Evolutionary conservation across 768 basidiomycete genomes (phyloP).

Genomic region (Auriscalpium microsporum): DNA sequence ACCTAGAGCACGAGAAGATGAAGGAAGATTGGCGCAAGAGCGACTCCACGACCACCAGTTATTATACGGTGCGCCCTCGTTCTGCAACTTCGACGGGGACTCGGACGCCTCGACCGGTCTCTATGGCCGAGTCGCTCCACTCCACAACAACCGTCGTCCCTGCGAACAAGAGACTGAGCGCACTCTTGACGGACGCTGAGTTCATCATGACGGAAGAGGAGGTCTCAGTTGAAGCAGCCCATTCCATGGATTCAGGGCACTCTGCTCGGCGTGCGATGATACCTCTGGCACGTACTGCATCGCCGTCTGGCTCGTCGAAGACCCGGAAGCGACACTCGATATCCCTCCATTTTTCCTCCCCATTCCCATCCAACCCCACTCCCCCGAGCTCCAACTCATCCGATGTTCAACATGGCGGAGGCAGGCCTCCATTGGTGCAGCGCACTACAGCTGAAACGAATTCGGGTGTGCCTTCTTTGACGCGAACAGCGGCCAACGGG

Average conservation of each 20-base stretch:
- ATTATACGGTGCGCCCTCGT: constrained; percentile 57
- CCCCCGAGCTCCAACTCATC: not conserved
- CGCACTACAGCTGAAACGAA: constrained; percentile 10
- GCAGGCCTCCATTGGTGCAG: not conserved
- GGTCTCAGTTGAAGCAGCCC: constrained; percentile 26
- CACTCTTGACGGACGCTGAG: constrained; percentile 58
- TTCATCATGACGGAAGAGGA: constrained; percentile 56
- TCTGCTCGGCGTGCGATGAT: not conserved
- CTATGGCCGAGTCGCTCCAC: constrained; percentile 69
- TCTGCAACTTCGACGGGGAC: constrained; percentile 31
- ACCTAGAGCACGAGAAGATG: constrained; percentile 20
- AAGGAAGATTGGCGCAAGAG: constrained; percentile 78
- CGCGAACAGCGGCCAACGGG: constrained; percentile 33
- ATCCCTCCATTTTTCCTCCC: constrained; percentile 44
- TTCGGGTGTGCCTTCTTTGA: constrained; percentile 34
- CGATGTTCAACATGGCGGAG: not conserved
- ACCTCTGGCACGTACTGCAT: constrained; percentile 21
- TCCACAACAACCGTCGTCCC: constrained; percentile 68
- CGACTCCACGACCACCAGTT: constrained; percentile 68
- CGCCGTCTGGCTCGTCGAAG: constrained; percentile 39
- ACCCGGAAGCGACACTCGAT: constrained; percentile 53
- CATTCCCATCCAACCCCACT: constrained; percentile 18
- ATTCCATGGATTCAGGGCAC: not conserved
- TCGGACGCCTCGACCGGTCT: constrained; percentile 62
- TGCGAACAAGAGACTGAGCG: constrained; percentile 56